Evolutionary conservation across 2,329 filamentous ascomycete species (phyloP).

Genomic region (Knoxdaviesia proteae): DNA sequence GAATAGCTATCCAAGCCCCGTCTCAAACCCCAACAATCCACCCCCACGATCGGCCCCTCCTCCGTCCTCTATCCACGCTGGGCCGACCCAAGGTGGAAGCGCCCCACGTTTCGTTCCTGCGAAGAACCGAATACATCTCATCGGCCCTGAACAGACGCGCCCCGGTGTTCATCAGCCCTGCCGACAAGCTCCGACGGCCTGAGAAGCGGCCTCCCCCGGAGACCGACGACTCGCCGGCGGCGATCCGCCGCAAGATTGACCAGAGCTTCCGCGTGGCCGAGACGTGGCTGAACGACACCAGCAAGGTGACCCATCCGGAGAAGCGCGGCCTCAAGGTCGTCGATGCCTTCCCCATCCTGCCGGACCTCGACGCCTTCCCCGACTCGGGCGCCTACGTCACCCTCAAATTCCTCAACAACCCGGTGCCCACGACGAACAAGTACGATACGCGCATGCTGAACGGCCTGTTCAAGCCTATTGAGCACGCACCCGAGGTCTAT

Average conservation of each 20-base stretch:
- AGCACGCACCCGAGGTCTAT: conserved; percentile 32
- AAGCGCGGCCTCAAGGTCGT: conserved; percentile 37
- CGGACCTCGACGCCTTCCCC: conserved; percentile 47
- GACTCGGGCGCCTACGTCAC: conserved; percentile 50
- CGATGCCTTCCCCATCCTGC: conserved; percentile 38
- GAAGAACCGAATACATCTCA: conserved; percentile 88
- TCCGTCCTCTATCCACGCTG: conserved; percentile 65
- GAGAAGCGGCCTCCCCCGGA: conserved; percentile 33
- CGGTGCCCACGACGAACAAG: conserved; percentile 26
- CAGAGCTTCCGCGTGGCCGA: conserved; percentile 36
- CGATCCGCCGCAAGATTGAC: conserved; percentile 47
- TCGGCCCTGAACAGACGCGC: conserved; percentile 22
- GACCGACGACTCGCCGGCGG: conserved; percentile 40
- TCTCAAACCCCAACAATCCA: conserved; percentile 52
- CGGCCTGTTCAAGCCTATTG: conserved; percentile 39
- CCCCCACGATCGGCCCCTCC: conserved; percentile 63
- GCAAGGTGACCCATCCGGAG: conserved; percentile 33
- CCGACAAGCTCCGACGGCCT: conserved; percentile 5
- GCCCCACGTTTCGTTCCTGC: conserved; percentile 74
- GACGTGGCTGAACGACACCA: conserved; percentile 30
- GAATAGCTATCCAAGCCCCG: conserved; percentile 59
- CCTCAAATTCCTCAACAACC: conserved; percentile 47
- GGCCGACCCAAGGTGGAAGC: conserved; percentile 65
- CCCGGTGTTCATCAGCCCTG: conserved; percentile 9
- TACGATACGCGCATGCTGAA: conserved; percentile 42